Evolutionary conservation across 2,329 filamentous ascomycete species (phyloP).

Genomic region (Diaporthe citrichinensis): DNA sequence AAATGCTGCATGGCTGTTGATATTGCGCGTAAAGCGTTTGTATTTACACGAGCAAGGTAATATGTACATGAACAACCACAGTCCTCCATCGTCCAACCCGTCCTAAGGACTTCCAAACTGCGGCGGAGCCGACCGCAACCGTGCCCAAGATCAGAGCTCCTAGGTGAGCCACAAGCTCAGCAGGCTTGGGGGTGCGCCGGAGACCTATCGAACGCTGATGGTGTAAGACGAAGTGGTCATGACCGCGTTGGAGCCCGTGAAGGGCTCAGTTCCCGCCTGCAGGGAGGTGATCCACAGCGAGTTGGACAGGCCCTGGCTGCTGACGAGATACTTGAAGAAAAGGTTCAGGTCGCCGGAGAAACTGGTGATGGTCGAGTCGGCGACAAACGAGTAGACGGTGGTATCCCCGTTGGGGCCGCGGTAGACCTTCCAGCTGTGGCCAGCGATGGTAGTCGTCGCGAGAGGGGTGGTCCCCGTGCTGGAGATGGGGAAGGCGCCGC

Average conservation of each 20-base stretch:
- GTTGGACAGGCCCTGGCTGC: constrained; percentile 60
- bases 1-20: neutral
- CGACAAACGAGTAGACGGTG: constrained; percentile 70
- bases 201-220: neutral
- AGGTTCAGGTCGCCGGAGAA: constrained; percentile 70
- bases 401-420: constrained; percentile 69
- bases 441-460: constrained; percentile 67
- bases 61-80: neutral
- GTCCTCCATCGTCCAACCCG: too few species aligned
- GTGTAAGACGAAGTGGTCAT: constrained; percentile 43
- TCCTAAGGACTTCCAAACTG: neutral
- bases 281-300: constrained; percentile 68
- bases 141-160: neutral
- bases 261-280: constrained; percentile 70
- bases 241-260: constrained; percentile 59
- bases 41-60: neutral
- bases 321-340: constrained; percentile 70
- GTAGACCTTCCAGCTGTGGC: constrained; percentile 69
- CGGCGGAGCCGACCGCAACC: neutral
- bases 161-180: too few species aligned
- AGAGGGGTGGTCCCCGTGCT: constrained; percentile 61
- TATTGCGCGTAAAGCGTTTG: neutral
- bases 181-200: neutral
- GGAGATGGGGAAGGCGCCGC: constrained; percentile 72
- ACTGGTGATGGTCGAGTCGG: constrained; percentile 56